Base-by-base conservation (phyloP, 2,329 filamentous ascomycete species). In the Cordyceps javanica region DNA sequence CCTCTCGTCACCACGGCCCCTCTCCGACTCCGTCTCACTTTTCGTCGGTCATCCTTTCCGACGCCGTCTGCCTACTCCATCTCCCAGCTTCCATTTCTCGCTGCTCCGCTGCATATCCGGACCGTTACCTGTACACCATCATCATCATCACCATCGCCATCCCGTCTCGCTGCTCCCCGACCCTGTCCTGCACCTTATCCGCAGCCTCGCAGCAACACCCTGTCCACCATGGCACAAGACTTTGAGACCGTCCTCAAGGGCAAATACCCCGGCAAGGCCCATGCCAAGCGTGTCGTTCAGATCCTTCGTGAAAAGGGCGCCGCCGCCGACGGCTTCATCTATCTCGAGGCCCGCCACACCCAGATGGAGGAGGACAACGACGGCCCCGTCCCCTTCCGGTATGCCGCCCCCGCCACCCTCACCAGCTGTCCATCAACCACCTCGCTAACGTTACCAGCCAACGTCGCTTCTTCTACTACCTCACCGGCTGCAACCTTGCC, bases 391-490 rank as follows among this genome's bases (percentile, higher is more conserved):
- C 90, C 85, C 25, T 97, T 96, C 72, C 82, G 90, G 85, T 91
- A 79, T 55, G 64, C 48, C 54, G 16, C 2, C 36, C 13, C 13
- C 46, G 25, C 25, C 26, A 23, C 16, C 26, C 34, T 41, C 14
- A n/a, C 32, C 21, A 8, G 16, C 3, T 6, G 8, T 10, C 19
- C 7, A n/a, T 23, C 14, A 10, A 26, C 11, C 9, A 5, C 44
- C 36, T 21, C 14, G 8, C 34, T 32, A 25, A 46, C 25, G 6
- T 5, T 10, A 49, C 23, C 64, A 91, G 90, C 63, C 92, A 97
- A 74, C 89, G 92, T 62, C 87, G 94, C 57, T 90, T 86, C 72
- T 99, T 99, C 77, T 97, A 89, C 82, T 99, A 99, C 73, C 79
- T 97, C 45, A 93, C 90, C 25, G 94, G 94, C 65, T 95, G 78